These are phyloP conservation scores for Oryza coarctata DNA, from an alignment of 176 grass and related monocot genomes.

Conservation along the genomic window DNA sequence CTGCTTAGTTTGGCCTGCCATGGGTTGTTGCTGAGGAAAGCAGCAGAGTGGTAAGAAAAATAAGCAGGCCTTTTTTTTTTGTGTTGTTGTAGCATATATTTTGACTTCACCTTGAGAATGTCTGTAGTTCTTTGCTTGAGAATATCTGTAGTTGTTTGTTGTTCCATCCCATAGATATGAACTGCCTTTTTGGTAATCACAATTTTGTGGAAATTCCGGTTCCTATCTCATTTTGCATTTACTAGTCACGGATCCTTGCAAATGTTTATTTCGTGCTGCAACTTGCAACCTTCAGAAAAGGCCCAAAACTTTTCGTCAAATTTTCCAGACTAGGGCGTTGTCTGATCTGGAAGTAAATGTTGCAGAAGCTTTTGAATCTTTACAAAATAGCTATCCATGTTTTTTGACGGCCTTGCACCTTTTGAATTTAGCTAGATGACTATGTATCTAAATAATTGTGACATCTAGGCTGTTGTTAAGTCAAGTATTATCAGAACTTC, in stretches of 20 bases:
- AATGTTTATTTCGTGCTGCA: background rate
- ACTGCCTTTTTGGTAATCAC: conserved; percentile 17
- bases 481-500: too few relatives aligned
- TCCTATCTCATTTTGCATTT: background rate
- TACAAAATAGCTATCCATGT: background rate
- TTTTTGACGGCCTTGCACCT: background rate
- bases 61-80: conserved; percentile 41
- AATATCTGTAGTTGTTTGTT: conserved; percentile 37
- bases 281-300: background rate
- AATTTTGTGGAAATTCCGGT: conserved; percentile 37
- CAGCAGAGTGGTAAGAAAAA: conserved; percentile 30
- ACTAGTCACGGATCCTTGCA: too few relatives aligned
- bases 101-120: background rate
- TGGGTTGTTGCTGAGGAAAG: conserved; percentile 8
- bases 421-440: too few relatives aligned
- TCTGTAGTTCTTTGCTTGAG: background rate
- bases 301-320: background rate
- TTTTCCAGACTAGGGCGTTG: background rate
- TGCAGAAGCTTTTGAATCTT: background rate
- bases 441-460: too few relatives aligned
- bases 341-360: background rate
- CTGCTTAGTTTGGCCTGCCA: conserved; percentile 22
- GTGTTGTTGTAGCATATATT: conserved; percentile 57
- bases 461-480: too few relatives aligned
- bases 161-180: conserved; percentile 44